A percentile compares a stretch with the other conserved stretches of the same genome.
phyloP scores from a whole-genome alignment of 2,329 filamentous ascomycete genomes.

The Sporothrix globosa region DNA sequence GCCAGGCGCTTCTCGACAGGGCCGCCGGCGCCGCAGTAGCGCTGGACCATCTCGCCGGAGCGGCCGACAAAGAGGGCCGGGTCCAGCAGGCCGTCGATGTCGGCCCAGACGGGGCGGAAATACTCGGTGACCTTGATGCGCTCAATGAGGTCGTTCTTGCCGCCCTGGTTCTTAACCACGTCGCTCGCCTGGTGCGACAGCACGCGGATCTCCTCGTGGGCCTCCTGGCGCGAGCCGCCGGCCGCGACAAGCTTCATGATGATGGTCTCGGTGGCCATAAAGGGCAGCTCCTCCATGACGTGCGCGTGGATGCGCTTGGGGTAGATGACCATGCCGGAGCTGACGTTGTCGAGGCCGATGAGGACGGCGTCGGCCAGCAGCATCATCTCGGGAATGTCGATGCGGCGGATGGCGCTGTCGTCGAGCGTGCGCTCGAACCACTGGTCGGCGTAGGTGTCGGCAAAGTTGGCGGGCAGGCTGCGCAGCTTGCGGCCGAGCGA shows the following conservation, averaged over 20 bases:
- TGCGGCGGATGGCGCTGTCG: conserved; percentile 70
- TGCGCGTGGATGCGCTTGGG: conserved; percentile 69
- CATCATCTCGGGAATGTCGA: conserved; percentile 68
- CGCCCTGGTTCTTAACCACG: conserved; percentile 56
- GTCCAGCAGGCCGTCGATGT: conserved; percentile 46
- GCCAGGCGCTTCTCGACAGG: conserved; percentile 28
- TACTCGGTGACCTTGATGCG: conserved; percentile 72
- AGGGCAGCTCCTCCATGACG: conserved; percentile 77
- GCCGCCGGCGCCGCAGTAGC: conserved; percentile 33
- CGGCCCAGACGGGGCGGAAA: conserved; percentile 71
- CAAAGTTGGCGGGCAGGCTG: conserved; percentile 49
- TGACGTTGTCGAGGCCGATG: conserved; percentile 65
- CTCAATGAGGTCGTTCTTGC: conserved; percentile 79
- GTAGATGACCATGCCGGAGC: conserved; percentile 72
- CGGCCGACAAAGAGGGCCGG: conserved; percentile 46
- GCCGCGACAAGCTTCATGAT: conserved; percentile 77
- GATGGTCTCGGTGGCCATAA: conserved; percentile 56
- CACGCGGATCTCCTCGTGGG: conserved; percentile 85
- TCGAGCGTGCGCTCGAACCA: conserved; percentile 78
- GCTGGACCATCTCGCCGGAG: conserved; percentile 51
- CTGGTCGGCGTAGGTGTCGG: conserved; percentile 70
- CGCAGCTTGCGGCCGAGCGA: conserved; percentile 48
- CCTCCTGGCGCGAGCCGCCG: conserved; percentile 74
- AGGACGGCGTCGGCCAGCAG: conserved; percentile 70
- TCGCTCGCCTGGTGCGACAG: conserved; percentile 74